These are phyloP conservation scores for Rhodotorula sp. DNA, from an alignment of 1,284 basidiomycete species.

Conservation along the genomic window DNA sequence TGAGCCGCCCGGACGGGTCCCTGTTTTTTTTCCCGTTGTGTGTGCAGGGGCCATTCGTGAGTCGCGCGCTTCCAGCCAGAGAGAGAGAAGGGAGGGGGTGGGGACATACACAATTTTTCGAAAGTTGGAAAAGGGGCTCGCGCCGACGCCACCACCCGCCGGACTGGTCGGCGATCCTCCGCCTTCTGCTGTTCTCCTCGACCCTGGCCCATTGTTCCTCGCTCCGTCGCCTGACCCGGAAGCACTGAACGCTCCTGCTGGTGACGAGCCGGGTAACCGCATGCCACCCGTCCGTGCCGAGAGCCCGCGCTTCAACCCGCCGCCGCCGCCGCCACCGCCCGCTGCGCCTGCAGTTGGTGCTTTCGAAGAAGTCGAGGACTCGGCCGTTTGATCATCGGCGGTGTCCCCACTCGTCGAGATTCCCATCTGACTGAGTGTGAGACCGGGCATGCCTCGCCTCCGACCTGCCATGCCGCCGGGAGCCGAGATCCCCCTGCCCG, in stretches of 20 bases:
- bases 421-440: constrained; percentile 48
- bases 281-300: constrained; percentile 8
- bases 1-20: constrained; percentile 89
- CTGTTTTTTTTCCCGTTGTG: too few relatives aligned
- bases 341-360: too few relatives aligned
- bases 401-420: too few relatives aligned
- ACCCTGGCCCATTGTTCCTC: neutral
- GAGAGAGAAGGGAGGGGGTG: neutral
- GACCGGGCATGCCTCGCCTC: constrained; percentile 45
- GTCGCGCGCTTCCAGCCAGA: neutral
- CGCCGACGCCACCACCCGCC: constrained; percentile 55
- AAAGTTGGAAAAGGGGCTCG: constrained; percentile 76
- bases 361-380: neutral
- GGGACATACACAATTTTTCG: constrained; percentile 82
- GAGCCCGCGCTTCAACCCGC: neutral
- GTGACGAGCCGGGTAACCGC: neutral
- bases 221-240: neutral
- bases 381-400: too few relatives aligned
- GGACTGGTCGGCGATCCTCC: constrained; percentile 9
- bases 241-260: too few relatives aligned
- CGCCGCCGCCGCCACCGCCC: neutral
- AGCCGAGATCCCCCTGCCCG: constrained; percentile 32
- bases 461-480: constrained; percentile 44
- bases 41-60: neutral
- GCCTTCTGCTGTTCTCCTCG: constrained; percentile 14